Base-by-base conservation (phyloP, 108 stramenopile species). In the Parietichytrium sp. region DNA sequence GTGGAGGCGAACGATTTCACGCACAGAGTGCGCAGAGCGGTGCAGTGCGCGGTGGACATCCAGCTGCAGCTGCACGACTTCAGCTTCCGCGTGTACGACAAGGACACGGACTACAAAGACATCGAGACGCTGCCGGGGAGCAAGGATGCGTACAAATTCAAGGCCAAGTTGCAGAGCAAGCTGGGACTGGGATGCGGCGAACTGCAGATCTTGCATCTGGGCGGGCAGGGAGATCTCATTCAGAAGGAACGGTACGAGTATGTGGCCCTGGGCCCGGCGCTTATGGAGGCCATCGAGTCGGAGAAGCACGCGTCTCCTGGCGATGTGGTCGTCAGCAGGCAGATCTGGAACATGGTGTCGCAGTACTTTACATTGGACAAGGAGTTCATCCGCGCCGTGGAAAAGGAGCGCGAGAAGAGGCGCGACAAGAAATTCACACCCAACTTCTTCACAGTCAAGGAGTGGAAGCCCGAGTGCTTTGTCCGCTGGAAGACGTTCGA, bases 1-100 rank as follows among this genome's bases (percentile, higher is more conserved):
- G 33, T 27, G 12, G 49, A 27, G 23, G 27, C 25, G 4, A 18
- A 51, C 51, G 79, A 51, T 23, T 48, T 16, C 52, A 47, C 29
- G 23, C 53, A 82, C 79, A 51, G 82, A 80, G 33, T 16, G 16
- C 7, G 50, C 48, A 80, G 88, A 27, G 88, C 88, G 26, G 87
- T 83, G 12, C 87, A 86, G 87, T 89, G 88, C 82, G 88, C 87
- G 1, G 38, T 82, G 20, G 86, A 83, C 2, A 87, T 88, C 30
- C 88, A 88, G 83, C 42, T 52, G 27, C 33, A 25, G 13, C 54
- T 85, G 8, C 18, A 80, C 49, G 29, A 82, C 4, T 72, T 72
- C 42, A 20, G 36, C 33, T 72, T 72, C 33, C 42, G 54, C 18
- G 61, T 72, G 23, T 72, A 72, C 61, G 61, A 72, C 20, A 72